Evolutionary conservation across 305 asterid species (phyloP), one percentile per base, ranked within the genome.

Genomic region (Solanum aculeatissimum): DNA sequence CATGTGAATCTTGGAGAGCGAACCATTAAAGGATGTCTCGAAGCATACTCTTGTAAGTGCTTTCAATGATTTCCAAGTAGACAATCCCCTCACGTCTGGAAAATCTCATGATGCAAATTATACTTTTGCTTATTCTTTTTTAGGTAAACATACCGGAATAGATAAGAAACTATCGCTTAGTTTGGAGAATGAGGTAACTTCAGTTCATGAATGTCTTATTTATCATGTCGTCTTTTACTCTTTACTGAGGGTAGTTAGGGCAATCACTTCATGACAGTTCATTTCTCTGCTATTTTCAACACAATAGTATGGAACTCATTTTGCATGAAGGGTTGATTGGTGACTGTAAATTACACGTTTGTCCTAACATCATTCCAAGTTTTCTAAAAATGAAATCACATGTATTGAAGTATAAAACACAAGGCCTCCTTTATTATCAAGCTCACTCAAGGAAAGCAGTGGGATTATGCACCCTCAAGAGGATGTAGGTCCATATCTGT

Each of bases 141-240:
- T 66, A 97, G 99, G 99, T 93, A 97, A 97, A 87, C 98, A 97
- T 88, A 87, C 98, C 0, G 97, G 94, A 90, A 87, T 94, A 3
- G 98, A 97, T 90, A 95, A 94, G 94, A 94, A 89, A 91, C 95
- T 97, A 62, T 97, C 99, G 14, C 90, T 97, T 58, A 94, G 99
- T 85, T 85, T 97, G 93, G 99, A 97, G 89, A 93, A 92, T 84
- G 98, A 95, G 98, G 99, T 91, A 83, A 87, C 74, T 87, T 74
- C 32, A 45, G 23, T 88, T 84, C 57, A 77, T 43, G 53, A 82
- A 45, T 69, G 19, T 43, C 15, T 45, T 10, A 45, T 74, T 58
- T 74, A 43, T 74, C 38, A 74, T 7, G 6, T 74, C 7, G 58
- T 74, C 14, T 74, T 45, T 45, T 45, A 23, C 42, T 45, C 12